These are phyloP conservation scores for Cephalotrichum gorgonifer DNA, from an alignment of 2,329 filamentous ascomycete genomes.

Conservation along the genomic window DNA sequence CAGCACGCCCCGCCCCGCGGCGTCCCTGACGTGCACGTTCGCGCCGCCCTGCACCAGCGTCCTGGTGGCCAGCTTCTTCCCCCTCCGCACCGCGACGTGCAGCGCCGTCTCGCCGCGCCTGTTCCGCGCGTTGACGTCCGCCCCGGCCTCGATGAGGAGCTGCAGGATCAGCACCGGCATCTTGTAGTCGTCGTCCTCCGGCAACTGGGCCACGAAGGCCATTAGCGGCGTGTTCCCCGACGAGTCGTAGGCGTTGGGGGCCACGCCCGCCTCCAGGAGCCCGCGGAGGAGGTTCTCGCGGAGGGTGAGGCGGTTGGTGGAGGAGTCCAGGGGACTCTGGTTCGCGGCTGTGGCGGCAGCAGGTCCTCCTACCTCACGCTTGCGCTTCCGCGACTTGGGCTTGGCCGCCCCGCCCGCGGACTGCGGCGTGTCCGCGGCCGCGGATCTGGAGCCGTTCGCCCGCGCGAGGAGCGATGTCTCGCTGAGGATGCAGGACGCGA, in stretches of 20 bases:
- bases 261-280: constrained; percentile 27
- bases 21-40: constrained; percentile 35
- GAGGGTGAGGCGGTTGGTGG: constrained; percentile 16
- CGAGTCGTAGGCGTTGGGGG: constrained; percentile 42
- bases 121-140: constrained; percentile 39
- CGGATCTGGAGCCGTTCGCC: constrained; percentile 13
- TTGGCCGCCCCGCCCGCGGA: constrained; percentile 3
- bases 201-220: constrained; percentile 39
- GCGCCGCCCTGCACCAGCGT: constrained; percentile 35
- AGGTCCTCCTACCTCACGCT: constrained; percentile 1
- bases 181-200: constrained; percentile 40
- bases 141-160: constrained; percentile 29
- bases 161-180: constrained; percentile 31
- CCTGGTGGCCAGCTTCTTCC: constrained; percentile 39
- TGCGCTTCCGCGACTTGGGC: background rate
- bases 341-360: background rate
- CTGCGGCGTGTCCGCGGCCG: constrained; percentile 15
- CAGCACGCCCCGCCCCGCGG: constrained; percentile 30
- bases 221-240: constrained; percentile 44
- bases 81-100: constrained; percentile 40
- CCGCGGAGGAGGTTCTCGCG: constrained; percentile 15
- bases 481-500: constrained; percentile 42
- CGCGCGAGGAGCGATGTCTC: constrained; percentile 24
- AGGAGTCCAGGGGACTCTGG: constrained; percentile 20
- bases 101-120: constrained; percentile 43